Conservation (phyloP, 768 basidiomycete species). For the Rhizopogon salebrosus region DNA sequence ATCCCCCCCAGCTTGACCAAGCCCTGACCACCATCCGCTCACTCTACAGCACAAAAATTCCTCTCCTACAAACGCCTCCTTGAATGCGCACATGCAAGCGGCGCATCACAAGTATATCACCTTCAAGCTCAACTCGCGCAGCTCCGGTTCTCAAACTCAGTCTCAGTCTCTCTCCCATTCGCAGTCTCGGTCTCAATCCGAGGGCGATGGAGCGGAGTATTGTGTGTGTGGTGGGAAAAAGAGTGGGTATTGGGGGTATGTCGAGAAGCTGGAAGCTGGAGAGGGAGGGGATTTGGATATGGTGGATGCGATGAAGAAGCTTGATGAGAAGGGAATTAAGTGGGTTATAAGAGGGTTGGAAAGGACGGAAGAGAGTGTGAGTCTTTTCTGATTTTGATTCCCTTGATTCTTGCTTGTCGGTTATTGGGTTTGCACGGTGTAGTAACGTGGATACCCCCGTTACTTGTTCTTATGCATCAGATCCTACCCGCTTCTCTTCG, state of each 20-base stretch:
- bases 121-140: conserved; percentile 78
- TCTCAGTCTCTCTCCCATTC: too few relatives aligned
- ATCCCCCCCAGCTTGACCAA: conserved; percentile 36
- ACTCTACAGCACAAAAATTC: conserved; percentile 53
- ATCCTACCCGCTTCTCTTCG: neutral
- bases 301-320: too few relatives aligned
- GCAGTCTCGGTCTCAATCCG: conserved; percentile 19
- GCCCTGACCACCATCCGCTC: conserved; percentile 36
- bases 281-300: conserved; percentile 43
- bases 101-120: too few relatives aligned
- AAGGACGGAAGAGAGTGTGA: too few relatives aligned
- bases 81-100: conserved; percentile 72
- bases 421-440: neutral
- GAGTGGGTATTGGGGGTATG: conserved; percentile 45
- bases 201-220: conserved; percentile 47
- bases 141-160: conserved; percentile 47
- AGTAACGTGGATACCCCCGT: neutral
- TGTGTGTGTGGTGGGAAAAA: too few relatives aligned
- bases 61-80: conserved; percentile 74
- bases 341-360: too few relatives aligned
- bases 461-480: too few relatives aligned
- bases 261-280: conserved; percentile 42
- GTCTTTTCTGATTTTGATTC: conserved; percentile 12
- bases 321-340: too few relatives aligned
- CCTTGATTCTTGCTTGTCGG: neutral